Conservation (phyloP, 805 yeast species). For the Candida anglica region DNA sequence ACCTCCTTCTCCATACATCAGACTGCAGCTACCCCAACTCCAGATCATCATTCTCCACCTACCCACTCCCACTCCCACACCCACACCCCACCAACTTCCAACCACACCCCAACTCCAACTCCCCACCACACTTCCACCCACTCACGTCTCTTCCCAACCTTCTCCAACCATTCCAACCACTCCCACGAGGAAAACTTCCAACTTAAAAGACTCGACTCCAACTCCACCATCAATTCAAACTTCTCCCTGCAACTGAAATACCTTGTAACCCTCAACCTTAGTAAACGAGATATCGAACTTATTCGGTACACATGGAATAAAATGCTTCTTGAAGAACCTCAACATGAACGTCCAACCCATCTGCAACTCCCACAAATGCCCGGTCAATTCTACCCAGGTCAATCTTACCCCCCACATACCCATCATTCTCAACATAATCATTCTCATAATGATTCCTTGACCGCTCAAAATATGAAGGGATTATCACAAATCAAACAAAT, state of each 20-base stretch:
- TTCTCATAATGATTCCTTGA: background rate
- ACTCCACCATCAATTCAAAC: slow-evolving; percentile 18
- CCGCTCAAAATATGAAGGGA: background rate
- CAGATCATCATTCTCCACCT: too few species aligned
- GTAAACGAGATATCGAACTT: slow-evolving; percentile 36
- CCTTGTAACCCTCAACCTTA: slow-evolving; percentile 13
- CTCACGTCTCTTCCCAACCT: too few species aligned
- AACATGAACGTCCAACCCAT: slow-evolving; percentile 12
- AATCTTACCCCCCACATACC: too few species aligned
- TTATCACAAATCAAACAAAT: slow-evolving; percentile 1
- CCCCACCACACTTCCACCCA: too few species aligned
- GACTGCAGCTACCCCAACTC: too few species aligned
- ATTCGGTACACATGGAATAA: slow-evolving; percentile 46
- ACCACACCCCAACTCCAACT: too few species aligned
- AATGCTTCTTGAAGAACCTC: slow-evolving; percentile 36
- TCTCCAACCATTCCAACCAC: too few species aligned
- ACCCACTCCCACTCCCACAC: too few species aligned
- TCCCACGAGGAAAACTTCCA: too few species aligned
- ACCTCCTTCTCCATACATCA: too few species aligned
- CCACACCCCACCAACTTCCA: too few species aligned
- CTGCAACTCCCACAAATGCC: slow-evolving; percentile 14
- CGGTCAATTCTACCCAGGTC: slow-evolving; percentile 33
- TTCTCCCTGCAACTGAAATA: slow-evolving; percentile 13
- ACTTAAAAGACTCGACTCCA: slow-evolving; percentile 20
- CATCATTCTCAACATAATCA: too few species aligned